A percentile compares a stretch with the other conserved stretches of the same genome.
phyloP scores from a whole-genome alignment of 2,329 filamentous ascomycete genomes.

The Monosporascus sp. region DNA sequence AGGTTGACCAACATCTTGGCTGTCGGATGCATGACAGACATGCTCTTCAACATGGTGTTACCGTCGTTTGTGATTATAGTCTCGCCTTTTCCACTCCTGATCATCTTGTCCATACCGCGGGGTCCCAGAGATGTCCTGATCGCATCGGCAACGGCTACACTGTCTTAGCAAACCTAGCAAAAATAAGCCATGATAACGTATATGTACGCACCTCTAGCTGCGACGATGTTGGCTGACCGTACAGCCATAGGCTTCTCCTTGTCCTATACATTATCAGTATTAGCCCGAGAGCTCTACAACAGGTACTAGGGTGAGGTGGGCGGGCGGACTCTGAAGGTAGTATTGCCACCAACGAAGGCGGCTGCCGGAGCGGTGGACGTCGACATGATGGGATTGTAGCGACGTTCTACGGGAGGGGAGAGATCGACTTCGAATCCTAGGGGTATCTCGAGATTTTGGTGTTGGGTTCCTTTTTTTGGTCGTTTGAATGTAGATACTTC shows the following conservation, averaged over 20 bases:
- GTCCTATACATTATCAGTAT: slow-evolving; percentile 40
- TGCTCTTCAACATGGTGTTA: slow-evolving; percentile 98
- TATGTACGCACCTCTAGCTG: slow-evolving; percentile 72
- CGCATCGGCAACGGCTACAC: slow-evolving; percentile 80
- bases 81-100: slow-evolving; percentile 91
- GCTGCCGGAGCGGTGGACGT: slow-evolving; percentile 33
- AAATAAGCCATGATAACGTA: slow-evolving; percentile 14
- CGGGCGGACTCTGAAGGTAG: slow-evolving; percentile 50
- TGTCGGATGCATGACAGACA: slow-evolving; percentile 99
- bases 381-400: slow-evolving; percentile 25
- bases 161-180: slow-evolving; percentile 33
- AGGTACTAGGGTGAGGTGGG: slow-evolving; percentile 9
- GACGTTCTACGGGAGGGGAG: not conserved
- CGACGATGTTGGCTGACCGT: slow-evolving; percentile 92
- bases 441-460: not conserved
- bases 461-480: not conserved
- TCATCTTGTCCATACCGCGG: slow-evolving; percentile 99
- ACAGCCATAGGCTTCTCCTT: slow-evolving; percentile 99
- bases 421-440: not conserved
- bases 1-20: slow-evolving; percentile 99
- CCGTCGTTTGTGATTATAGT: slow-evolving; percentile 99
- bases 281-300: slow-evolving; percentile 8
- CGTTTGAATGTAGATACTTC: not conserved
- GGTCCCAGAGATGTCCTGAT: slow-evolving; percentile 95
- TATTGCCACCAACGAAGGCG: slow-evolving; percentile 39